Evolutionary conservation across 495 filamentous ascomycete genomes (phyloP).

Genomic region (Hypomontagnella submonticulosa): DNA sequence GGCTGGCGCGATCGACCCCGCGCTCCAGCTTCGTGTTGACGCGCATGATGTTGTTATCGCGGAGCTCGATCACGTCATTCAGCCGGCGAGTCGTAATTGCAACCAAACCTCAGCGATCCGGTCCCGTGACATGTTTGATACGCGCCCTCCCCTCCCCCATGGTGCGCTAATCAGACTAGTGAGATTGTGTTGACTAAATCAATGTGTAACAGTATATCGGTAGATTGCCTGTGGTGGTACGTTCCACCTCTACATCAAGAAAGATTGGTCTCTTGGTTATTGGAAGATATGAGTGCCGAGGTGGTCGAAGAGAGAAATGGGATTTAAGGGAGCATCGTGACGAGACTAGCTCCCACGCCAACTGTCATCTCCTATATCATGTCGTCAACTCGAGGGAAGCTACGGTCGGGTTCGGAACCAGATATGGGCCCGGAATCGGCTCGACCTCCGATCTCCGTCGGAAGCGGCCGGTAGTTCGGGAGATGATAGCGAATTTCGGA

Average conservation of each 20-base stretch:
- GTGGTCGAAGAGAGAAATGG: neutral
- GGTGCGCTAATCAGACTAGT: slow-evolving; percentile 3
- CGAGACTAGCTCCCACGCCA: too few species aligned
- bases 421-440: slow-evolving; percentile 8
- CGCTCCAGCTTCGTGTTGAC: slow-evolving; percentile 25
- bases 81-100: slow-evolving; percentile 28
- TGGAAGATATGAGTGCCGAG: neutral
- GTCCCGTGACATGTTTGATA: slow-evolving; percentile 22
- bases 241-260: neutral
- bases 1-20: slow-evolving; percentile 35
- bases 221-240: too few species aligned
- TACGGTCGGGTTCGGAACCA: slow-evolving; percentile 5
- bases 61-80: slow-evolving; percentile 48
- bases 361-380: neutral
- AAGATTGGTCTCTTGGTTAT: neutral
- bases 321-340: too few species aligned
- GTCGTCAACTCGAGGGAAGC: slow-evolving; percentile 9
- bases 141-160: neutral
- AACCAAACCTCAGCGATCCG: slow-evolving; percentile 21
- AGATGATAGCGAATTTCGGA: neutral
- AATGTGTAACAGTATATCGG: neutral
- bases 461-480: slow-evolving; percentile 11
- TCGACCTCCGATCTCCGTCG: slow-evolving; percentile 18
- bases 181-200: slow-evolving; percentile 11
- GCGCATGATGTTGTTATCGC: slow-evolving; percentile 45